Conservation (phyloP, 1,139 yeast genomes). For the Scheffersomyces lignicola region DNA sequence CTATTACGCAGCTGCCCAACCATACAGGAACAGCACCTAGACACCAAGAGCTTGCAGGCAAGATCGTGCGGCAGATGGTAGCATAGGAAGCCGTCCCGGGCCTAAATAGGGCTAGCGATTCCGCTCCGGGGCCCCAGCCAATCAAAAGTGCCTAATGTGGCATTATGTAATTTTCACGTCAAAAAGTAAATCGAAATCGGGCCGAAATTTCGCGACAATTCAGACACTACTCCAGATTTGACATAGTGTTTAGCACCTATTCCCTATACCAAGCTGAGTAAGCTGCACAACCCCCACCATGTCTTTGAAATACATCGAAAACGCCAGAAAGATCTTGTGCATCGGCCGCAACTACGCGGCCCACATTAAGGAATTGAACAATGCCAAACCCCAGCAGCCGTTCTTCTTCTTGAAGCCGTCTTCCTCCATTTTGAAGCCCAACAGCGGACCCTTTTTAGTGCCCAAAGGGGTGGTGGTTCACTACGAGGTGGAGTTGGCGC, state of each 20-base stretch:
- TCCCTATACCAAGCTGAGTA: too few species aligned
- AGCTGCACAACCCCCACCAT: conserved; percentile 28
- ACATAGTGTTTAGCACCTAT: too few species aligned
- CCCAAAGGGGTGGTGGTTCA: conserved; percentile 84
- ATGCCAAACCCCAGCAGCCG: conserved; percentile 76
- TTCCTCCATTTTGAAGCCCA: conserved; percentile 61
- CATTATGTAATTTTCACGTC: too few species aligned
- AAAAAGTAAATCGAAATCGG: conserved; percentile 1
- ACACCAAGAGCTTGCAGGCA: too few species aligned
- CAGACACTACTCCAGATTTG: neutral
- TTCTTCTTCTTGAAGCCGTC: conserved; percentile 90
- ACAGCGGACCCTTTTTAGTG: conserved; percentile 72
- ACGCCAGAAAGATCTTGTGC: conserved; percentile 82
- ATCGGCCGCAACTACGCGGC: conserved; percentile 97
- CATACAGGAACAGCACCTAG: too few species aligned
- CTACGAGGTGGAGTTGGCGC: conserved; percentile 91
- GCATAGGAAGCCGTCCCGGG: too few species aligned
- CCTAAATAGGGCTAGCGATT: too few species aligned
- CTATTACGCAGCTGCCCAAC: too few species aligned
- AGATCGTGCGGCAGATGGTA: too few species aligned
- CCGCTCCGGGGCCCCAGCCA: too few species aligned
- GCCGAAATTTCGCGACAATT: conserved; percentile 1
- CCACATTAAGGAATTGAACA: conserved; percentile 87
- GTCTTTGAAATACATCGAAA: conserved; percentile 60
- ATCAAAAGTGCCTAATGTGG: too few species aligned